Conservation (phyloP, 345 rosid species). For the Aethionema arabicum region DNA sequence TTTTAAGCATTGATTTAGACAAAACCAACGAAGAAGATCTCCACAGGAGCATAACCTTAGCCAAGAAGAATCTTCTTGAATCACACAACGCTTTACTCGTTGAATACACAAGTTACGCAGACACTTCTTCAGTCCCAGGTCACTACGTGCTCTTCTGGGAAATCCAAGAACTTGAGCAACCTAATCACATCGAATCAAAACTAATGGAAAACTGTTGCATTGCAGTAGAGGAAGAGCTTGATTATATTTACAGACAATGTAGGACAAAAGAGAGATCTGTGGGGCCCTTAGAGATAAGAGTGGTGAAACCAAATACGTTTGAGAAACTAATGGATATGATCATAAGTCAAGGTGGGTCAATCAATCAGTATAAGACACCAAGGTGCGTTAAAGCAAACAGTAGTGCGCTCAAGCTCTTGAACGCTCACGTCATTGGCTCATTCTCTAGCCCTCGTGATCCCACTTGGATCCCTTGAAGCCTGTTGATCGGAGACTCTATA, state of each 20-base stretch:
- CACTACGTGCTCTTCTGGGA: conserved; percentile 93
- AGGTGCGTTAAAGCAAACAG: conserved; percentile 71
- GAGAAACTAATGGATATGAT: conserved; percentile 84
- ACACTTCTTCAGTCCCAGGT: conserved; percentile 72
- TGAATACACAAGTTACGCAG: conserved; percentile 86
- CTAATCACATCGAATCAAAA: conserved; percentile 40
- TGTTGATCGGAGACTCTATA: not conserved
- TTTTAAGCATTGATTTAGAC: conserved; percentile 81
- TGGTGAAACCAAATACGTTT: conserved; percentile 63
- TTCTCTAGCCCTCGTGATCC: conserved; percentile 67
- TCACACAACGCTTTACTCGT: conserved; percentile 58
- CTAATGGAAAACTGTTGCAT: conserved; percentile 77
- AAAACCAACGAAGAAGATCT: conserved; percentile 94
- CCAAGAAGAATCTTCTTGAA: conserved; percentile 54
- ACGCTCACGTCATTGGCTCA: conserved; percentile 54
- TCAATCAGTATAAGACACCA: conserved; percentile 90
- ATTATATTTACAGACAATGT: conserved; percentile 77
- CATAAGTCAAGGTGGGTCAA: conserved; percentile 76
- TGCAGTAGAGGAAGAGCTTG: conserved; percentile 70
- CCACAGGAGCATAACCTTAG: conserved; percentile 65
- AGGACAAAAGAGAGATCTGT: conserved; percentile 81
- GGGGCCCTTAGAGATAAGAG: conserved; percentile 79
- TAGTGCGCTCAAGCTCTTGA: conserved; percentile 52
- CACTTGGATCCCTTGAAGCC: conserved; percentile 56
- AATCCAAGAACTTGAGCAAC: conserved; percentile 33